A percentile compares a stretch with the other conserved stretches of the same genome.
phyloP scores from a whole-genome alignment of 2,329 filamentous ascomycete species.

The Pseudogymnoascus sp. region DNA sequence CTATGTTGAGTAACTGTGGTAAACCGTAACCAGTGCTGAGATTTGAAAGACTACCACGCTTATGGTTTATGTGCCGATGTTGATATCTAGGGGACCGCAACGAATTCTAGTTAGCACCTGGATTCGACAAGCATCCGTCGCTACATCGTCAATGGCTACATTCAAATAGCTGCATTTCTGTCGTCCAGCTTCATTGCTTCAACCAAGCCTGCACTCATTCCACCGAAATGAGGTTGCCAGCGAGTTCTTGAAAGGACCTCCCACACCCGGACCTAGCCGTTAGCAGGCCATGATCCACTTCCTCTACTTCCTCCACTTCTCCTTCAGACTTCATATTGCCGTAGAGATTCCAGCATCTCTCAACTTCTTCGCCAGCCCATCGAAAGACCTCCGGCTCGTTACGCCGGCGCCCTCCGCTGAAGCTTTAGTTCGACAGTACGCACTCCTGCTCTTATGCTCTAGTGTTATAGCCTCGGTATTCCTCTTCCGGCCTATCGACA shows the following conservation, averaged over 20 bases:
- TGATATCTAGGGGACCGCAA: background rate
- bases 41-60: background rate
- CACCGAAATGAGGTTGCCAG: background rate
- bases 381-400: slow-evolving; percentile 23
- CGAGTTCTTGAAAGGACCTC: background rate
- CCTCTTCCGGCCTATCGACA: slow-evolving; percentile 23
- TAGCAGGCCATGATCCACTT: background rate
- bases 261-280: background rate
- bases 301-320: slow-evolving; percentile 15
- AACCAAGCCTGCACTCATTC: background rate
- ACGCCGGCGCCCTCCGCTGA: slow-evolving; percentile 29
- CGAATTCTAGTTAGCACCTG: background rate
- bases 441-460: slow-evolving; percentile 29
- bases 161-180: background rate
- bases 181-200: background rate
- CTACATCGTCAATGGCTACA: background rate
- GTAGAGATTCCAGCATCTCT: slow-evolving; percentile 31
- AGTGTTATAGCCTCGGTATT: slow-evolving; percentile 30
- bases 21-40: too few species aligned
- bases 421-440: slow-evolving; percentile 31
- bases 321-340: slow-evolving; percentile 29
- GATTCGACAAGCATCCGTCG: background rate
- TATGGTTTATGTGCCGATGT: background rate
- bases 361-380: slow-evolving; percentile 30
- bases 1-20: too few species aligned